A percentile compares a stretch with the other conserved stretches of the same genome.
Conservation (phyloP, 768 basidiomycete species). For the Auricularia auricula-judae region DNA sequence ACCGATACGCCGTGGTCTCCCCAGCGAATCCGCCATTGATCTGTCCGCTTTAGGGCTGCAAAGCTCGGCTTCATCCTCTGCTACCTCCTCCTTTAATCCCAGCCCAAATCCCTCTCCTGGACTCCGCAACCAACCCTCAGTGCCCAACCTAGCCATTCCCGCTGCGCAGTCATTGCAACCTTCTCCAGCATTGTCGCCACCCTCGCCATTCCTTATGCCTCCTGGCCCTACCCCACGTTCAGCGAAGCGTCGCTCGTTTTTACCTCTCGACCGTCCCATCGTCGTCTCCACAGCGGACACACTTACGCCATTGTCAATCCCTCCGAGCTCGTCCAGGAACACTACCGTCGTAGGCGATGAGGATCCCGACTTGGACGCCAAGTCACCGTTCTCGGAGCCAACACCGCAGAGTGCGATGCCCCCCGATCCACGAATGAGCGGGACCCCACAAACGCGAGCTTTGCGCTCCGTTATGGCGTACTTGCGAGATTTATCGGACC, state of each 20-base stretch:
- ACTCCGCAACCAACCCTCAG: neutral
- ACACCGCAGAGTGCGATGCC: neutral
- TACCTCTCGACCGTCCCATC: slow-evolving; percentile 66
- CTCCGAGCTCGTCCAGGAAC: neutral
- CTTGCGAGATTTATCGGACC: slow-evolving; percentile 88
- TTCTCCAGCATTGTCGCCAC: neutral
- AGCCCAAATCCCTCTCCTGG: neutral
- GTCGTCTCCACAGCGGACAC: slow-evolving; percentile 16
- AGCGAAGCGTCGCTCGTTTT: slow-evolving; percentile 75
- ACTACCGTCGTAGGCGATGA: neutral
- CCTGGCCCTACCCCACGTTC: slow-evolving; percentile 23
- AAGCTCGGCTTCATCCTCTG: neutral
- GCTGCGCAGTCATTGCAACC: neutral
- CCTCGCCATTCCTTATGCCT: slow-evolving; percentile 1
- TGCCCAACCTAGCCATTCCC: neutral
- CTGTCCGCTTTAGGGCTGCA: neutral
- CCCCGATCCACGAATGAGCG: neutral
- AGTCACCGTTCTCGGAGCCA: neutral
- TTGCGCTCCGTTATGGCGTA: slow-evolving; percentile 92
- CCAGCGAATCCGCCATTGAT: neutral
- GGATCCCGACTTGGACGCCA: neutral
- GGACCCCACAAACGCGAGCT: slow-evolving; percentile 48
- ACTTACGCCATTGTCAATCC: neutral
- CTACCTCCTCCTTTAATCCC: neutral
- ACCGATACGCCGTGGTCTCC: neutral